Conservation (phyloP, 2,329 filamentous ascomycete species). For the Blastomyces silverae region DNA sequence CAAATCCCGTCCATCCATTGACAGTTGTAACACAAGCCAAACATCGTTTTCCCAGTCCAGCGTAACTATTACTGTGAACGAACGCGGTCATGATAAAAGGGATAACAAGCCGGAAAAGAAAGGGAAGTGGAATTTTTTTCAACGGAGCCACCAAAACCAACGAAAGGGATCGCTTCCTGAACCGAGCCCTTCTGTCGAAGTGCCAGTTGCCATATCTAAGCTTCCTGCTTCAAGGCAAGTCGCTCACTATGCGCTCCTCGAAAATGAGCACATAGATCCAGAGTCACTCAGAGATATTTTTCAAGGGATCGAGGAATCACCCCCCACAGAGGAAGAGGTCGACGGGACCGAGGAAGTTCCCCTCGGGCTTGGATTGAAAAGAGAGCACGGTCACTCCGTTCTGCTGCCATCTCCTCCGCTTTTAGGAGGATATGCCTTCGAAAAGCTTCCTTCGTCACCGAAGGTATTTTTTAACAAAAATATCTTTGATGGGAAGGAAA, state of each 20-base stretch:
- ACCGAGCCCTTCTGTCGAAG: slow-evolving; percentile 25
- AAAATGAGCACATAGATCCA: slow-evolving; percentile 37
- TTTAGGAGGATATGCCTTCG: slow-evolving; percentile 29
- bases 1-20: slow-evolving; percentile 24
- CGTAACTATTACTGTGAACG: slow-evolving; percentile 20
- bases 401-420: slow-evolving; percentile 42
- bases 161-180: slow-evolving; percentile 40
- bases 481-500: slow-evolving; percentile 18
- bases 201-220: slow-evolving; percentile 36
- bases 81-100: slow-evolving; percentile 16
- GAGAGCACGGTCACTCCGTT: slow-evolving; percentile 33
- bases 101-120: slow-evolving; percentile 32
- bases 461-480: slow-evolving; percentile 35
- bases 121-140: slow-evolving; percentile 55
- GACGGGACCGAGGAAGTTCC: slow-evolving; percentile 21
- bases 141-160: slow-evolving; percentile 35
- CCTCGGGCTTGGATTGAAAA: slow-evolving; percentile 29
- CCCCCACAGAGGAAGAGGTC: slow-evolving; percentile 32
- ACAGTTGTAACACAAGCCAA: slow-evolving; percentile 22
- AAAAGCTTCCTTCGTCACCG: slow-evolving; percentile 28
- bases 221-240: slow-evolving; percentile 40
- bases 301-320: slow-evolving; percentile 35
- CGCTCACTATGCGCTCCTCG: slow-evolving; percentile 54
- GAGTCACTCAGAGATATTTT: slow-evolving; percentile 38
- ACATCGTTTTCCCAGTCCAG: slow-evolving; percentile 16